phyloP scores from a whole-genome alignment of 2,329 filamentous ascomycete species.

The Penicillium sp. region DNA sequence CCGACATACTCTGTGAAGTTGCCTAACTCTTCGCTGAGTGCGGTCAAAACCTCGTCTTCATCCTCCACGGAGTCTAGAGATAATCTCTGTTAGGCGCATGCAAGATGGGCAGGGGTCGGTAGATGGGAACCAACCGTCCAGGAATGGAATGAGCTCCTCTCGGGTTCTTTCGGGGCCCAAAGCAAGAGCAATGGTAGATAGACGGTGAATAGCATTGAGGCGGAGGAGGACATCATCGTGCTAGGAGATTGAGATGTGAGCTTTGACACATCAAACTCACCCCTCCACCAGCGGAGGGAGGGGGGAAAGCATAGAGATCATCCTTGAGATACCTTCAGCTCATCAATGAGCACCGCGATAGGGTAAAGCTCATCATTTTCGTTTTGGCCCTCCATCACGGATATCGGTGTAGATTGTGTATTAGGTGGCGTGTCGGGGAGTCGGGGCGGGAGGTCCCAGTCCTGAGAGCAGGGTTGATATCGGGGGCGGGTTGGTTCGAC shows the following conservation, averaged over 20 bases:
- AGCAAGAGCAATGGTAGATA: conserved; percentile 96
- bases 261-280: conserved; percentile 6
- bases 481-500: conserved; percentile 21
- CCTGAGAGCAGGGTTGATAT: conserved; percentile 33
- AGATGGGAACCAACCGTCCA: conserved; percentile 74
- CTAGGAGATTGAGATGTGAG: conserved; percentile 51
- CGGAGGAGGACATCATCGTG: conserved; percentile 98
- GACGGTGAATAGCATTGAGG: conserved; percentile 95
- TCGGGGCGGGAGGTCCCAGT: conserved; percentile 32
- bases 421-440: conserved; percentile 25
- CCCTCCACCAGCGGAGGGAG: conserved; percentile 4
- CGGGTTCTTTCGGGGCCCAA: conserved; percentile 94
- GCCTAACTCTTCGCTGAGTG: conserved; percentile 93
- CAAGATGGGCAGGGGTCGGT: conserved; percentile 12
- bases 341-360: conserved; percentile 98
- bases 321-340: conserved; percentile 78
- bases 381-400: conserved; percentile 84
- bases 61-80: conserved; percentile 92
- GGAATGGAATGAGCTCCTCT: conserved; percentile 97
- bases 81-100: conserved; percentile 23
- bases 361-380: conserved; percentile 99
- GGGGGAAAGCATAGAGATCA: conserved; percentile 9
- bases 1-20: conserved; percentile 98
- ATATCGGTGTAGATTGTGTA: conserved; percentile 28
- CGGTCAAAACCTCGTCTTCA: conserved; percentile 96